phyloP scores from a whole-genome alignment of 129 eudicot genomes.

The Heracleum sosnowskyi region DNA sequence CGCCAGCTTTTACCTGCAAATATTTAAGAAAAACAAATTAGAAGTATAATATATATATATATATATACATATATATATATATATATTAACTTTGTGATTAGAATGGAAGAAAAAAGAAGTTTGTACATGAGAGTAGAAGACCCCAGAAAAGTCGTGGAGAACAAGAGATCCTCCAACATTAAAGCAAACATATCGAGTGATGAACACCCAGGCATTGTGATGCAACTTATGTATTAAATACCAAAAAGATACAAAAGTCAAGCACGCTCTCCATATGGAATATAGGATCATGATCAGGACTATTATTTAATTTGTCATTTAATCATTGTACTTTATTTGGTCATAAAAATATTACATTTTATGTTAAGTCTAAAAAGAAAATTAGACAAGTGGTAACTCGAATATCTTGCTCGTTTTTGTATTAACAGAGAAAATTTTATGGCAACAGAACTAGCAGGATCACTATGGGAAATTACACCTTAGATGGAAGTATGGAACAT shows the following conservation, averaged over 20 bases:
- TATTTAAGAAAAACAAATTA: not conserved
- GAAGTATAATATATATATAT: not conserved
- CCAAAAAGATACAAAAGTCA: not conserved
- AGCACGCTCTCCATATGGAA: not conserved
- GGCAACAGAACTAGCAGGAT: not conserved
- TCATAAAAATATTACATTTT: not conserved
- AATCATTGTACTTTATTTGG: not conserved
- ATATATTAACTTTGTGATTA: not conserved
- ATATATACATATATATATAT: not conserved
- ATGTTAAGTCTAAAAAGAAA: not conserved
- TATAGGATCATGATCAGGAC: not conserved
- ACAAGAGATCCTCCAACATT: not conserved
- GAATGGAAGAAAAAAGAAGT: not conserved
- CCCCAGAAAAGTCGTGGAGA: not conserved
- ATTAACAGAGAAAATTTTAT: not conserved
- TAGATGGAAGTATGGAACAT: not conserved
- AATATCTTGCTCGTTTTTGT: not conserved
- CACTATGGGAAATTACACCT: not conserved
- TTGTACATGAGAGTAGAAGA: not conserved
- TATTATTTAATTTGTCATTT: not conserved
- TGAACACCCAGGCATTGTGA: not conserved
- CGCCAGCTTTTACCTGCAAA: constrained; percentile 86
- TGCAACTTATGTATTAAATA: not conserved
- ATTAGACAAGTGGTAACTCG: not conserved
- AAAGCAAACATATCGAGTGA: not conserved